A percentile compares a stretch with the other conserved stretches of the same genome.
Evolutionary conservation across 148 eudicot genomes (phyloP).

Genomic region (Tetragonia tetragonoides): DNA sequence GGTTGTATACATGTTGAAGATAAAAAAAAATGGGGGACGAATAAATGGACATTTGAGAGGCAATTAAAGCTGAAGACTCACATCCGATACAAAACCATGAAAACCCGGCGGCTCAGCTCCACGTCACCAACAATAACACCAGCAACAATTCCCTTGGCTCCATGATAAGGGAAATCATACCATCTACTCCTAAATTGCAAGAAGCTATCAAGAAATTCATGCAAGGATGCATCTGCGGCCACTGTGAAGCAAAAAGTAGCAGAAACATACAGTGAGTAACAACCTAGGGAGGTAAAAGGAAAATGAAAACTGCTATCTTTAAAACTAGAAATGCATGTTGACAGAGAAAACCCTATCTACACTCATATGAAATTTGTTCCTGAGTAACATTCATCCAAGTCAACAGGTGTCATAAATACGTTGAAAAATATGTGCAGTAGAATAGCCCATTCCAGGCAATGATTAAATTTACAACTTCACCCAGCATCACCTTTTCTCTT

Average conservation of each 20-base stretch:
- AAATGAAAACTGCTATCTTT: neutral
- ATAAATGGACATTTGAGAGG: neutral
- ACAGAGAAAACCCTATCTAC: neutral
- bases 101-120: constrained; percentile 82
- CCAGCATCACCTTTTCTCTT: neutral
- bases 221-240: constrained; percentile 72
- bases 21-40: neutral
- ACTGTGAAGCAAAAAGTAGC: constrained; percentile 42
- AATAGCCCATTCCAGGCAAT: neutral
- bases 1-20: neutral
- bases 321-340: neutral
- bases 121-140: constrained; percentile 90
- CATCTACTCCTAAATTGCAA: constrained; percentile 85
- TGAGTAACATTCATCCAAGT: neutral
- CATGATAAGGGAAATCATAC: constrained; percentile 93
- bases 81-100: constrained; percentile 91
- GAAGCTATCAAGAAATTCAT: constrained; percentile 78
- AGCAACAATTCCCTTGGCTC: constrained; percentile 82
- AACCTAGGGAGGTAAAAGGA: neutral
- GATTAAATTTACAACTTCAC: neutral
- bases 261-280: constrained; percentile 17
- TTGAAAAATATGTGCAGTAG: neutral
- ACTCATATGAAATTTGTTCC: neutral
- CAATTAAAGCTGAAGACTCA: constrained; percentile 32
- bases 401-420: neutral